Conservation (phyloP, 768 basidiomycete genomes). For the Kwoniella bestiolae region DNA sequence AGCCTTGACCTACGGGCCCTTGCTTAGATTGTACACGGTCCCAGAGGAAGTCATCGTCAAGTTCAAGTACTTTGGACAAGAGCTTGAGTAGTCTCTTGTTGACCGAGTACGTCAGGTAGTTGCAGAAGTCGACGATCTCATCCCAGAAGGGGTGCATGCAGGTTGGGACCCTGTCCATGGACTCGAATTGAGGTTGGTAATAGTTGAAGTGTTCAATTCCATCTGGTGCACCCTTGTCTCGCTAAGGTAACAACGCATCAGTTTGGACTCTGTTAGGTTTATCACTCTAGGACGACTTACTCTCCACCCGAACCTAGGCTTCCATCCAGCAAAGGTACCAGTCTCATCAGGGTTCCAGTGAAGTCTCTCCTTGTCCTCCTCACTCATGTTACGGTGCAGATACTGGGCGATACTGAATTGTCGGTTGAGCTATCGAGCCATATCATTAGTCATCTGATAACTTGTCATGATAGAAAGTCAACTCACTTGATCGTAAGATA, state of each 20-base stretch:
- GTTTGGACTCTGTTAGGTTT: not conserved
- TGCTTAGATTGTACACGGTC: conserved; percentile 31
- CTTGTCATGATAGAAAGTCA: no score
- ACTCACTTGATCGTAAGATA: conserved; percentile 20
- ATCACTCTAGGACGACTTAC: no score
- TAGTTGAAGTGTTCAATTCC: conserved; percentile 30
- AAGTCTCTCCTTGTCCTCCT: conserved; percentile 28
- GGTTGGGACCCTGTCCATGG: conserved; percentile 13
- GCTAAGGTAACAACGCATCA: not conserved
- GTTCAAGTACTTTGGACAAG: conserved; percentile 50
- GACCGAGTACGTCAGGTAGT: conserved; percentile 16
- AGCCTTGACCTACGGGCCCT: conserved; percentile 20
- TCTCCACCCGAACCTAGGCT: conserved; percentile 24
- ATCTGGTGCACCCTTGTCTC: conserved; percentile 19
- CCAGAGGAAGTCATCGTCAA: conserved; percentile 45
- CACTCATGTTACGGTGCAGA: conserved; percentile 17
- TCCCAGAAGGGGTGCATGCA: conserved; percentile 21
- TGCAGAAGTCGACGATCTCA: conserved; percentile 29
- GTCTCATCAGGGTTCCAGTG: conserved; percentile 19
- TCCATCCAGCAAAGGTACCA: conserved; percentile 26
- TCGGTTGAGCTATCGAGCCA: conserved; percentile 9
- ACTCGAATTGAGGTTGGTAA: conserved; percentile 17
- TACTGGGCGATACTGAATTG: conserved; percentile 31
- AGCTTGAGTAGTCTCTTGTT: conserved; percentile 42
- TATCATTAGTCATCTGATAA: not conserved